Conservation (phyloP, 768 basidiomycete genomes). For the Boletus vinaceobasis region DNA sequence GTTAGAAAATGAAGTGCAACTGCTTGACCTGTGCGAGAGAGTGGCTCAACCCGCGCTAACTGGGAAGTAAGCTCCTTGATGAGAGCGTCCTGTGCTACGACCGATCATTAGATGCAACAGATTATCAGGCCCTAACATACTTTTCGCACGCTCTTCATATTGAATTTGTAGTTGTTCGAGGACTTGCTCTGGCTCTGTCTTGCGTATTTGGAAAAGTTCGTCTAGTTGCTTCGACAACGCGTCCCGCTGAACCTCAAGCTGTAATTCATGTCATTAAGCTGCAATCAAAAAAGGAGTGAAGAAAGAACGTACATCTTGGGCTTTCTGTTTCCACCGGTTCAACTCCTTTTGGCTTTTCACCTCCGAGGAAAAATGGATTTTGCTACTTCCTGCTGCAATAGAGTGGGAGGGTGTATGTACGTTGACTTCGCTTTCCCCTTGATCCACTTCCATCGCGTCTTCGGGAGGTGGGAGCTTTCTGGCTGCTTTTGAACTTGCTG, state of each 20-base stretch:
- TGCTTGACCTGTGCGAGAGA: conserved; percentile 46
- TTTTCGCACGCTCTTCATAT: conserved; percentile 49
- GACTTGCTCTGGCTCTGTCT: conserved; percentile 63
- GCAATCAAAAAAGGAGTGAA: not conserved
- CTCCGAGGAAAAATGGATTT: conserved; percentile 12
- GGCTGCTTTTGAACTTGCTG: conserved; percentile 6
- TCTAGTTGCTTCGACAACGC: conserved; percentile 54
- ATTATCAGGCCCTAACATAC: conserved; percentile 33
- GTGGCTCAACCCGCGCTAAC: conserved; percentile 52
- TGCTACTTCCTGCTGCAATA: conserved; percentile 9
- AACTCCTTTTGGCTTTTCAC: conserved; percentile 21
- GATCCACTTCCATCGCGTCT: conserved; percentile 16
- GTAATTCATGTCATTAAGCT: not conserved
- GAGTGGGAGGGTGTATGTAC: conserved; percentile 1
- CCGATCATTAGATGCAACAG: conserved; percentile 2
- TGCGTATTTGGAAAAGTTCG: conserved; percentile 52
- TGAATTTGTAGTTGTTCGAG: conserved; percentile 47
- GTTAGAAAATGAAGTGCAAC: conserved; percentile 65
- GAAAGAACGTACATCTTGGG: conserved; percentile 20
- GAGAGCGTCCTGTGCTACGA: conserved; percentile 53
- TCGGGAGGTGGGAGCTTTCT: conserved; percentile 3
- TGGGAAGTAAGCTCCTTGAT: conserved; percentile 48
- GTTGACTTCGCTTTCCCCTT: not conserved
- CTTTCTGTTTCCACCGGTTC: conserved; percentile 31
- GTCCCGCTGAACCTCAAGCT: conserved; percentile 42